phyloP scores from a whole-genome alignment of 2,329 filamentous ascomycete species.

The Epicoccum sorghinum region DNA sequence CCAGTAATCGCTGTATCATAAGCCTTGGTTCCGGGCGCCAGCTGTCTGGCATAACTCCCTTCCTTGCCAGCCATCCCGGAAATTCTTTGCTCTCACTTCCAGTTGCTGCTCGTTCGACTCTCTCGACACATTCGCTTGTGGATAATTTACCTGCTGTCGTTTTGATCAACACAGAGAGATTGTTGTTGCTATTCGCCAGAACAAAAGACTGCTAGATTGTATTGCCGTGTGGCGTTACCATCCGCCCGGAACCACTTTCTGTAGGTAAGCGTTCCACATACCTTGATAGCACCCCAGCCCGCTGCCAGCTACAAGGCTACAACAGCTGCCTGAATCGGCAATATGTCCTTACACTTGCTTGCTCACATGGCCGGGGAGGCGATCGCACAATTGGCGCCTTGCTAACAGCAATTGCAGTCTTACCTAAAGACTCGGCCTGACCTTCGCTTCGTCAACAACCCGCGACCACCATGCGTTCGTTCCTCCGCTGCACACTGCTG shows the following conservation, averaged over 20 bases:
- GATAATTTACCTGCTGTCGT: background rate
- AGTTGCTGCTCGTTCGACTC: background rate
- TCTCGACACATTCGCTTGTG: slow-evolving; percentile 14
- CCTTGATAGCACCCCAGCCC: slow-evolving; percentile 5
- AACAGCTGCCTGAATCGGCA: slow-evolving; percentile 14
- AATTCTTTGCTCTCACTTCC: slow-evolving; percentile 1
- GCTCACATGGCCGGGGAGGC: background rate
- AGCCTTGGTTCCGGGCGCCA: slow-evolving; percentile 8
- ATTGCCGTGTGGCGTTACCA: slow-evolving; percentile 12
- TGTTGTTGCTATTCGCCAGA: slow-evolving; percentile 5
- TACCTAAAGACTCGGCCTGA: background rate
- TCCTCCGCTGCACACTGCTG: slow-evolving; percentile 37
- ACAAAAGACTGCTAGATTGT: slow-evolving; percentile 6
- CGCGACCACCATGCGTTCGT: slow-evolving; percentile 37
- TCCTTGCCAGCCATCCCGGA: slow-evolving; percentile 1
- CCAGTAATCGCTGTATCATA: slow-evolving; percentile 13
- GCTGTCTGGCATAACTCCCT: slow-evolving; percentile 6
- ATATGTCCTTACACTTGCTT: slow-evolving; percentile 5
- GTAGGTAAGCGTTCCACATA: slow-evolving; percentile 12
- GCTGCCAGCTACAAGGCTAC: background rate
- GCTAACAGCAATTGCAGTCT: slow-evolving; percentile 28
- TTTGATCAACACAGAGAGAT: background rate
- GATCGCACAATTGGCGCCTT: slow-evolving; percentile 11
- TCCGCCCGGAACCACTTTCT: slow-evolving; percentile 7
- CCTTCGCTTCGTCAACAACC: slow-evolving; percentile 2